Conservation (phyloP, 768 basidiomycete species). For the Zangia roseola region DNA sequence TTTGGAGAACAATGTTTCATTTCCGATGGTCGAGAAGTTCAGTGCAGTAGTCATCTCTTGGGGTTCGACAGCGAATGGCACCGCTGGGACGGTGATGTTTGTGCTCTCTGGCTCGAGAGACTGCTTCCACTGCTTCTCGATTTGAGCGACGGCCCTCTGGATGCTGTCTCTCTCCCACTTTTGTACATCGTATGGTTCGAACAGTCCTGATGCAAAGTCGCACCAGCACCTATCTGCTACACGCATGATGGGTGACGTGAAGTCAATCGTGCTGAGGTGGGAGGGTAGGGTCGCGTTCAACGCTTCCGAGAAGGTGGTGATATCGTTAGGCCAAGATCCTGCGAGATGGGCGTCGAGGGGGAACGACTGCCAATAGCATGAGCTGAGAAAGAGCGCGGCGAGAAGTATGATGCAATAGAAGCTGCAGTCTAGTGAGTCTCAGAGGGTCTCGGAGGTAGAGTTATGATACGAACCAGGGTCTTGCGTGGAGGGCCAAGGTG, state of each 20-base stretch:
- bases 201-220: slow-evolving; percentile 65
- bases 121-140: slow-evolving; percentile 33
- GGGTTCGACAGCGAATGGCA: slow-evolving; percentile 19
- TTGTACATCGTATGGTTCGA: slow-evolving; percentile 75
- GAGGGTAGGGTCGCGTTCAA: slow-evolving; percentile 47
- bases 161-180: slow-evolving; percentile 74
- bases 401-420: slow-evolving; percentile 87
- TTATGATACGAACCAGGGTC: slow-evolving; percentile 65
- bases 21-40: slow-evolving; percentile 4
- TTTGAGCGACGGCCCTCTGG: slow-evolving; percentile 38
- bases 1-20: slow-evolving; percentile 21
- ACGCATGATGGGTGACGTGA: slow-evolving; percentile 57
- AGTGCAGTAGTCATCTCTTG: slow-evolving; percentile 10
- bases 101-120: slow-evolving; percentile 22
- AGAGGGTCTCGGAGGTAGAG: background rate
- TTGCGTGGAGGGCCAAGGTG: slow-evolving; percentile 76
- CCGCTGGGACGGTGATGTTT: slow-evolving; percentile 26
- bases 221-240: slow-evolving; percentile 86
- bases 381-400: slow-evolving; percentile 78
- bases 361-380: slow-evolving; percentile 89
- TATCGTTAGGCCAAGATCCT: slow-evolving; percentile 63
- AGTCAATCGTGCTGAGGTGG: slow-evolving; percentile 35
- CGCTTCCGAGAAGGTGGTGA: slow-evolving; percentile 72
- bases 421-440: slow-evolving; percentile 40
- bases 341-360: slow-evolving; percentile 61